These are phyloP conservation scores for Sporobolomyces roseus DNA, from an alignment of 768 basidiomycete species.

Conservation along the genomic window DNA sequence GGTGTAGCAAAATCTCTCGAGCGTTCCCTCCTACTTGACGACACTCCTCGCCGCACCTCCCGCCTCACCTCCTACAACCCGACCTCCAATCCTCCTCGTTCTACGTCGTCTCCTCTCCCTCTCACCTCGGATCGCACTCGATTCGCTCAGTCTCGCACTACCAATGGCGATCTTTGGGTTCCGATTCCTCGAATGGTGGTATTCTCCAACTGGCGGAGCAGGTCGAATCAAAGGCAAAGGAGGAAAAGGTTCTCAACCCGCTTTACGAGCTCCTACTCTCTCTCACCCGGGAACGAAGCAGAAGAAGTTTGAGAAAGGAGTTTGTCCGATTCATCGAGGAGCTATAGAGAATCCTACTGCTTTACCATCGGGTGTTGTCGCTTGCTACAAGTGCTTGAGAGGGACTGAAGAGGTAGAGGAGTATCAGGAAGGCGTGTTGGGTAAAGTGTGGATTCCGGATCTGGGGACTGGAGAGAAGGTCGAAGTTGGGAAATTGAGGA, in stretches of 20 bases:
- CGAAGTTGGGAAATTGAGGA: slow-evolving; percentile 28
- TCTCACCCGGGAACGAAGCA: slow-evolving; percentile 48
- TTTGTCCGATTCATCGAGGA: slow-evolving; percentile 73
- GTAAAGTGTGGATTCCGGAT: slow-evolving; percentile 13
- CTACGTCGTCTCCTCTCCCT: slow-evolving; percentile 18
- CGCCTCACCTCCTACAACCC: slow-evolving; percentile 29
- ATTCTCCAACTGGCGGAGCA: slow-evolving; percentile 82
- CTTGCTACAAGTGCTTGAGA: slow-evolving; percentile 48
- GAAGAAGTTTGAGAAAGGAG: slow-evolving; percentile 55
- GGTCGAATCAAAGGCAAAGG: slow-evolving; percentile 64
- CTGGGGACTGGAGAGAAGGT: slow-evolving; percentile 32
- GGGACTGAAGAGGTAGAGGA: slow-evolving; percentile 24
- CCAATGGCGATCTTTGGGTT: slow-evolving; percentile 90
- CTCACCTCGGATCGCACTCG: slow-evolving; percentile 40
- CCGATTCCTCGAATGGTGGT: slow-evolving; percentile 99
- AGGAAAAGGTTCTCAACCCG: slow-evolving; percentile 64
- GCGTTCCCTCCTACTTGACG: slow-evolving; percentile 9
- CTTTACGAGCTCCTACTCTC: slow-evolving; percentile 67
- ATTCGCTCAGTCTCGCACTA: slow-evolving; percentile 58
- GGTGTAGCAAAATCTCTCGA: slow-evolving; percentile 24
- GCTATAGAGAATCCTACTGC: slow-evolving; percentile 57
- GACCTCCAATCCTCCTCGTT: slow-evolving; percentile 27
- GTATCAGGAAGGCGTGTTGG: not conserved
- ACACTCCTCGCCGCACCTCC: slow-evolving; percentile 25
- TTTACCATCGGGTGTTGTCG: slow-evolving; percentile 37